Evolutionary conservation across 2,329 filamentous ascomycete species (phyloP), one percentile per base, ranked within the genome.

Genomic region (Microsporum canis): DNA sequence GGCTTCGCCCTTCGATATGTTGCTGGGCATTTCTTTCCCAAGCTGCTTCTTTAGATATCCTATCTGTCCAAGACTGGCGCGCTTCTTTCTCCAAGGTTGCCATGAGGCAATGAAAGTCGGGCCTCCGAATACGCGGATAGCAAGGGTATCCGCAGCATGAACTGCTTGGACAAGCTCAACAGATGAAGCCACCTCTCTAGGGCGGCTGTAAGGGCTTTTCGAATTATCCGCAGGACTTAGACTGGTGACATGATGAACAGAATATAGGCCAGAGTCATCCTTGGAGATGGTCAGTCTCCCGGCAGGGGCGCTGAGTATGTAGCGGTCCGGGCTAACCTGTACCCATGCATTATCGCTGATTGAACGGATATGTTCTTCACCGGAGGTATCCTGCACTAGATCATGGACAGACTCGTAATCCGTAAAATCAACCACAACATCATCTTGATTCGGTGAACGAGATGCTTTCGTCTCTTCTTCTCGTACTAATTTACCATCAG

Each of bases 321-420:
- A 95, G 62, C 82, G 84, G 57, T 85, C 78, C 0, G 80, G 77
- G n/a, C 81, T 84, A 39, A 92, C 82, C 66, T 87, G 84, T 1
- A 97, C 90, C 94, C 94, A 99, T 0, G 89, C 81, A 70, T 88
- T 78, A 12, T 79, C 79, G 70, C 90, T 96, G 23, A 95, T 78
- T 14, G 81, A 78, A 51, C 89, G 84, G 63, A 97, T 91, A 69
- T 91, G 87, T 51, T 80, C 80, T 68, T 97, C 92, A 33, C 83
- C 84, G 2, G 85, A 87, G 0, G 85, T 87, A 71, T 97, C 92
- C 51, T 86, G 82, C 39, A 99, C 87, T 12, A 99, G 81, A 68
- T 97, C 94, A 65, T 91, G 86, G n/a, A 99, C 85, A 1, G 88
- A 92, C 62, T 88, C 88, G 72, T 97, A 99, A 67, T 96, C 89